Conservation (phyloP, 2,329 filamentous ascomycete species). For the Scedosporium aurantiacum region DNA sequence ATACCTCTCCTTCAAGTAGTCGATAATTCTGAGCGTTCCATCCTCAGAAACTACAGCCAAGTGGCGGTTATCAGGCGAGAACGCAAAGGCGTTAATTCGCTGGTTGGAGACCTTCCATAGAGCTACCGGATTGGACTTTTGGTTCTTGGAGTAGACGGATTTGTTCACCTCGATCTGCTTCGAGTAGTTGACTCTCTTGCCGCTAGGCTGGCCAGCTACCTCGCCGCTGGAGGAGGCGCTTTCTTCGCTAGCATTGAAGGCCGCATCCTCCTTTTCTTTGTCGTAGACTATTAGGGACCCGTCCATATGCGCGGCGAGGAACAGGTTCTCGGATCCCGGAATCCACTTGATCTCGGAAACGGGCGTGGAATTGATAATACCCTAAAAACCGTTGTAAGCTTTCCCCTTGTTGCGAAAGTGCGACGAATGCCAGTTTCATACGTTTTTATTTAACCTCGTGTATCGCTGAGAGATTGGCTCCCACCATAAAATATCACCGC, state of each 20-base stretch:
- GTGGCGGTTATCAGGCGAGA: constrained; percentile 80
- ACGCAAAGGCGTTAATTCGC: constrained; percentile 80
- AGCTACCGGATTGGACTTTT: constrained; percentile 85
- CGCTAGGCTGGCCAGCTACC: constrained; percentile 11
- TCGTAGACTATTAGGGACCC: constrained; percentile 89
- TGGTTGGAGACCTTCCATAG: constrained; percentile 90
- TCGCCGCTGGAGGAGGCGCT: constrained; percentile 23
- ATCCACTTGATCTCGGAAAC: constrained; percentile 88
- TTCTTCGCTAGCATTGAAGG: constrained; percentile 62
- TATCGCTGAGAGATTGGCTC: constrained; percentile 96
- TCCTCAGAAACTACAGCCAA: constrained; percentile 88
- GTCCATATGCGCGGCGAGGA: constrained; percentile 85
- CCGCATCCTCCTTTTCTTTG: constrained; percentile 87
- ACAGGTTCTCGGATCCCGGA: constrained; percentile 84
- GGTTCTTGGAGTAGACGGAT: constrained; percentile 86
- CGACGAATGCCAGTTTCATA: constrained; percentile 24
- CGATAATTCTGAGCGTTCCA: constrained; percentile 77
- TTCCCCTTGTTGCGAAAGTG: background rate
- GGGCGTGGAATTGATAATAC: constrained; percentile 74
- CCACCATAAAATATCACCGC: constrained; percentile 96
- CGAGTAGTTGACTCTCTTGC: constrained; percentile 13
- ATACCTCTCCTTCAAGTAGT: constrained; percentile 83
- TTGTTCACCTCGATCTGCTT: constrained; percentile 55
- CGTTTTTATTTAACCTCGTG: constrained; percentile 90
- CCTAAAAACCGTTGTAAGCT: constrained; percentile 38